These are phyloP conservation scores for Claviceps sp. DNA, from an alignment of 2,329 filamentous ascomycete genomes.

Conservation along the genomic window DNA sequence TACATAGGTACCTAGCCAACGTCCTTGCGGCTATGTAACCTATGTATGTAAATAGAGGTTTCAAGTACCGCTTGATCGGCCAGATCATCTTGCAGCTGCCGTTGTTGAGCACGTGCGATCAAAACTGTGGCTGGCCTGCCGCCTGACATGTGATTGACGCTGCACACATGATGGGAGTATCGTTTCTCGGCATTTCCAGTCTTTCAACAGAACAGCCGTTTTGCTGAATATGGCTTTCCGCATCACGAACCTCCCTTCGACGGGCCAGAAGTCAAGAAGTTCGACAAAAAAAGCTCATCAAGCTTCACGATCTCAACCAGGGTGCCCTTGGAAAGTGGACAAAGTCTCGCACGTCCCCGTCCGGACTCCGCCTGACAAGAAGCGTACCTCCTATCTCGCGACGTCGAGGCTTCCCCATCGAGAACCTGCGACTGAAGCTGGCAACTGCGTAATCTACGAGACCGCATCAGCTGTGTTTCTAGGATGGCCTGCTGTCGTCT, in stretches of 20 bases:
- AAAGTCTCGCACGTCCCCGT: slow-evolving; percentile 27
- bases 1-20: background rate
- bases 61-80: background rate
- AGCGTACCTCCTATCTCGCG: slow-evolving; percentile 28
- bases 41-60: too few relatives aligned
- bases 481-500: slow-evolving; percentile 33
- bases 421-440: slow-evolving; percentile 28
- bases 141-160: slow-evolving; percentile 19
- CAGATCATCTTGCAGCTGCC: background rate
- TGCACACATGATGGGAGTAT: background rate
- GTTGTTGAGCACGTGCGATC: slow-evolving; percentile 15
- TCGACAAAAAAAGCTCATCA: slow-evolving; percentile 18
- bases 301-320: slow-evolving; percentile 24
- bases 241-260: slow-evolving; percentile 16
- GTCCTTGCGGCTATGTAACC: background rate
- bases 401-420: slow-evolving; percentile 23
- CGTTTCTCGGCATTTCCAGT: too few relatives aligned
- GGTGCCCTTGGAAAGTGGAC: slow-evolving; percentile 30
- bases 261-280: slow-evolving; percentile 19
- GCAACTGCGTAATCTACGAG: slow-evolving; percentile 32
- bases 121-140: slow-evolving; percentile 13
- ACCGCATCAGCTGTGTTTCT: slow-evolving; percentile 29
- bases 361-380: slow-evolving; percentile 25
- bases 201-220: background rate
- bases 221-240: background rate